A percentile compares a stretch with the other conserved stretches of the same genome.
These are phyloP conservation scores for Tetragonia tetragonoides DNA, from an alignment of 148 eudicot genomes.

Conservation along the genomic window DNA sequence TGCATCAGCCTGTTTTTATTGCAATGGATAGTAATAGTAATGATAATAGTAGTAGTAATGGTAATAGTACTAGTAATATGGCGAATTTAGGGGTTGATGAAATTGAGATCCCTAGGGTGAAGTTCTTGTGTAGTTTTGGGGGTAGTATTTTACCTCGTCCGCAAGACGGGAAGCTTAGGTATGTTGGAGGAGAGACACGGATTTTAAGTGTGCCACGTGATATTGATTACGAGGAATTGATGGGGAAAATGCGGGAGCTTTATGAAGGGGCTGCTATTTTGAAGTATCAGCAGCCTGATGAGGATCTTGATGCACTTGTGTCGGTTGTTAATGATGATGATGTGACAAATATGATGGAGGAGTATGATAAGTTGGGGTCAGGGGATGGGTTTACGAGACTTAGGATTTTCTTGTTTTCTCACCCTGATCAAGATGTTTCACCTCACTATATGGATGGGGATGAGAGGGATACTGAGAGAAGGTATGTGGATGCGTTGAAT, in stretches of 20 bases:
- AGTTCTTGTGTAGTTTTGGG: slow-evolving; percentile 83
- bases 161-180: slow-evolving; percentile 87
- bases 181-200: slow-evolving; percentile 92
- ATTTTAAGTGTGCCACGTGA: slow-evolving; percentile 69
- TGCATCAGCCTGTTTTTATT: slow-evolving; percentile 26
- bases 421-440: slow-evolving; percentile 63
- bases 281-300: slow-evolving; percentile 98
- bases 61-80: slow-evolving; percentile 8
- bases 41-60: slow-evolving; percentile 6
- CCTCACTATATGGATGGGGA: slow-evolving; percentile 64
- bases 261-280: slow-evolving; percentile 64
- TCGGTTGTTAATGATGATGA: slow-evolving; percentile 97
- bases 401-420: slow-evolving; percentile 78
- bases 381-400: slow-evolving; percentile 88
- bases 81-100: slow-evolving; percentile 42
- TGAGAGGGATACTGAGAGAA: slow-evolving; percentile 82
- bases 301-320: slow-evolving; percentile 98
- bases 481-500: slow-evolving; percentile 94
- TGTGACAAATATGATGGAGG: slow-evolving; percentile 97
- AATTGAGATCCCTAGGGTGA: slow-evolving; percentile 51
- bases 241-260: slow-evolving; percentile 78
- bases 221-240: slow-evolving; percentile 64
- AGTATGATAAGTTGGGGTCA: slow-evolving; percentile 90
- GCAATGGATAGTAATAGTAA: slow-evolving; percentile 22
- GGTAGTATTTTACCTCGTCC: slow-evolving; percentile 93